Percentiles rank a stretch among this genome's conserved stretches.
Conservation (phyloP, 305 asterid species). For the Fraxinus ornus region DNA sequence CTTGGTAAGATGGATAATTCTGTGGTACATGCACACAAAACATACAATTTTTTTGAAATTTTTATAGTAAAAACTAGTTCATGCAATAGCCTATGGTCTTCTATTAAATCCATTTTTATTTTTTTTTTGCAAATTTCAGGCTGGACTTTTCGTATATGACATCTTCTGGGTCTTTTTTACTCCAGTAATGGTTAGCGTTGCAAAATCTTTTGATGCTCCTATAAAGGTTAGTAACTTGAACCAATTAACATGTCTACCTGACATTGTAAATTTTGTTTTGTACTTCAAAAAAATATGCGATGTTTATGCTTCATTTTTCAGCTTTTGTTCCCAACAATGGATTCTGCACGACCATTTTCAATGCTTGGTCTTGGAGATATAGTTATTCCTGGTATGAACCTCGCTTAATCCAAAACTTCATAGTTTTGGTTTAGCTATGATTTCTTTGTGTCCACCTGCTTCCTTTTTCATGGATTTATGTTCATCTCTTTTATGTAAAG, state of each 20-base stretch:
- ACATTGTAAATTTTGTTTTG: neutral
- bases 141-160: conserved; percentile 81
- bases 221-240: conserved; percentile 54
- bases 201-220: conserved; percentile 87
- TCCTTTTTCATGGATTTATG: neutral
- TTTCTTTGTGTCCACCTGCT: neutral
- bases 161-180: conserved; percentile 94
- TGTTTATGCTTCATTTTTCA: conserved; percentile 25
- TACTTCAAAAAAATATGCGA: neutral
- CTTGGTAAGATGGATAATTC: conserved; percentile 52
- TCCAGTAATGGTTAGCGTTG: conserved; percentile 91
- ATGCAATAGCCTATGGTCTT: conserved; percentile 4
- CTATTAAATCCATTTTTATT: neutral
- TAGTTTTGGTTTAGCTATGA: neutral
- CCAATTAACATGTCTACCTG: conserved; percentile 10
- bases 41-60: neutral
- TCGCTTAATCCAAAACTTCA: conserved; percentile 1
- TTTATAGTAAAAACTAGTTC: neutral
- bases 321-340: conserved; percentile 73
- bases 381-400: conserved; percentile 80
- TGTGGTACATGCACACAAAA: neutral
- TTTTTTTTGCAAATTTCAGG: conserved; percentile 41
- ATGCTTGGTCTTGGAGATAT: conserved; percentile 99
- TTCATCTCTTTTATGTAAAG: neutral
- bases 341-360: conserved; percentile 78